These are phyloP conservation scores for Akanthomyces dipterigenus DNA, from an alignment of 2,329 filamentous ascomycete genomes.

Conservation along the genomic window DNA sequence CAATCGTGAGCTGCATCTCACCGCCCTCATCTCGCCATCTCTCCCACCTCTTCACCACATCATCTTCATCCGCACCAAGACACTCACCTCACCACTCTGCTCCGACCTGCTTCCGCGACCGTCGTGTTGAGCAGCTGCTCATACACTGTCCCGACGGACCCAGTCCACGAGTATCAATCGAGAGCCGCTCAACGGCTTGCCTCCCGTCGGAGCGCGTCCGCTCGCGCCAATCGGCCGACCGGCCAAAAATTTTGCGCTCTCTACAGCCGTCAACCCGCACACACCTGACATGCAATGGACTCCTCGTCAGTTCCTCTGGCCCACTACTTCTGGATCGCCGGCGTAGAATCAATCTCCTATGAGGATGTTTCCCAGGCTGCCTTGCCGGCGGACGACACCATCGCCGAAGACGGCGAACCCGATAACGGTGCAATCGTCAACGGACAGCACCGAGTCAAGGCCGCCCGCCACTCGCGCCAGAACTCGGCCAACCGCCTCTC, in stretches of 20 bases:
- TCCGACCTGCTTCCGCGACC: not conserved
- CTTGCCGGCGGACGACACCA: conserved; percentile 47
- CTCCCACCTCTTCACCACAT: not conserved
- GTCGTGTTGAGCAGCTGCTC: not conserved
- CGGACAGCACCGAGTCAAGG: conserved; percentile 18
- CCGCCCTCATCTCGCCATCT: not conserved
- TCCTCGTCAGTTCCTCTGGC: conserved; percentile 58
- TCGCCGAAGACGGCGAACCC: conserved; percentile 56
- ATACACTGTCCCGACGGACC: not conserved
- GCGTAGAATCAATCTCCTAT: conserved; percentile 61
- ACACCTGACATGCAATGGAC: conserved; percentile 48
- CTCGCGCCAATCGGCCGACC: not conserved
- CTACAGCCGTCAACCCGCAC: not conserved
- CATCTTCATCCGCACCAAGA: not conserved
- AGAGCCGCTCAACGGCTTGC: not conserved
- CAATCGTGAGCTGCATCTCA: not conserved
- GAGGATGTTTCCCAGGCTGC: conserved; percentile 40
- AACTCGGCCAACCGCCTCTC: conserved; percentile 54
- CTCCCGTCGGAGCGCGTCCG: not conserved
- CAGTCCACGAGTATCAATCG: not conserved
- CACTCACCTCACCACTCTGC: not conserved
- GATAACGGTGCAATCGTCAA: conserved; percentile 32
- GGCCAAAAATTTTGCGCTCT: not conserved
- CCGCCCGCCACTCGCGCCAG: conserved; percentile 52
- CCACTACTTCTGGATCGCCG: conserved; percentile 72